These are phyloP conservation scores for Cyathus striatus DNA, from an alignment of 768 basidiomycete genomes.

Conservation along the genomic window DNA sequence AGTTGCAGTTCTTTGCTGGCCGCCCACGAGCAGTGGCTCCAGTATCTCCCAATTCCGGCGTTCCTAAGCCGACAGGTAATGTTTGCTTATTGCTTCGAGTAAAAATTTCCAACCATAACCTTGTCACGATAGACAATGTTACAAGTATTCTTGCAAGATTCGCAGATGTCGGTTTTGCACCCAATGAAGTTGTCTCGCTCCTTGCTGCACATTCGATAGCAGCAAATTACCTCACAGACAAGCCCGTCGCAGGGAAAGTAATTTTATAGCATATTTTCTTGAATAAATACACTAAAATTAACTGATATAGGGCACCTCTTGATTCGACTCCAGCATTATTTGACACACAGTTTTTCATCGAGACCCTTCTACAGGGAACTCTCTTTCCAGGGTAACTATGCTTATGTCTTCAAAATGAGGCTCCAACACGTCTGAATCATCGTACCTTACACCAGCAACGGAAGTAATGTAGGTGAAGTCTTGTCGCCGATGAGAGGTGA, in stretches of 20 bases:
- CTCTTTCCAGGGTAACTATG: background rate
- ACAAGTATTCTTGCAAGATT: constrained; percentile 10
- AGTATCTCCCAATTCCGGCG: constrained; percentile 9
- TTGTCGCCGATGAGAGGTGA: background rate
- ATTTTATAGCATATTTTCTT: background rate
- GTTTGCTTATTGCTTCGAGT: background rate
- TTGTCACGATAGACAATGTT: constrained; percentile 5
- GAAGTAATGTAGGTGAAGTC: background rate
- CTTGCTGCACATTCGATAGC: constrained; percentile 11
- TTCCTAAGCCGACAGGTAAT: constrained; percentile 14
- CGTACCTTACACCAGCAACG: too few species aligned
- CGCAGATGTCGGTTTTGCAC: constrained; percentile 11
- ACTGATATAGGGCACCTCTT: background rate
- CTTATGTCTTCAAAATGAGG: background rate
- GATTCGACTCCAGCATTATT: background rate
- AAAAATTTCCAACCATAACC: background rate
- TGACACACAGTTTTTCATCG: background rate
- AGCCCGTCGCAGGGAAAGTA: background rate
- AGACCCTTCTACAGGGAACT: background rate
- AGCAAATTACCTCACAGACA: constrained; percentile 10
- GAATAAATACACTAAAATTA: background rate
- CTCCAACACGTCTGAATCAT: background rate
- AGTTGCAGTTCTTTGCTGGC: constrained; percentile 21
- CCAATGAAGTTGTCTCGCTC: constrained; percentile 10
- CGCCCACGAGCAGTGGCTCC: constrained; percentile 10